Conservation (phyloP, 495 filamentous ascomycete genomes). For the Paragyromitra xinjiangensis region DNA sequence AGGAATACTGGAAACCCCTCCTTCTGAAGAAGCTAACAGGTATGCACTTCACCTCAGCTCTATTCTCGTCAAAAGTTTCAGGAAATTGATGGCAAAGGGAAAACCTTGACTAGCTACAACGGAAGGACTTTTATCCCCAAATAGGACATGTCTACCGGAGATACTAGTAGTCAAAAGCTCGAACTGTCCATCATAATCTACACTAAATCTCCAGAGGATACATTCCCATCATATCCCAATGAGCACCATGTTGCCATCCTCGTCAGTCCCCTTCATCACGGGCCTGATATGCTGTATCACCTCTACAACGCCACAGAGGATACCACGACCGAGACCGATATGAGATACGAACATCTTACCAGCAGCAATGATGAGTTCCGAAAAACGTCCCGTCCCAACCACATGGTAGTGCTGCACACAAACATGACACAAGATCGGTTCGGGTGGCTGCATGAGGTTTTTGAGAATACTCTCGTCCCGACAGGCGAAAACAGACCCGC, state of each 20-base stretch:
- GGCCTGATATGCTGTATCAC: not conserved
- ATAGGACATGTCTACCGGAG: not conserved
- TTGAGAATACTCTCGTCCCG: constrained; percentile 5
- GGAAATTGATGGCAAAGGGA: not conserved
- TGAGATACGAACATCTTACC: not conserved
- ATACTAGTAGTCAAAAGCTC: not conserved
- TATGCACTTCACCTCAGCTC: not conserved
- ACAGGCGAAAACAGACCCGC: not conserved
- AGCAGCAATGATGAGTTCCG: not conserved
- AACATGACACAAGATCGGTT: not conserved
- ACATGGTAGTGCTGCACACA: not conserved
- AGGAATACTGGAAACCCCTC: not conserved
- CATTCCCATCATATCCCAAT: not conserved
- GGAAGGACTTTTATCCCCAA: not conserved
- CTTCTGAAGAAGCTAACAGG: not conserved
- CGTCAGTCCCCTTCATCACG: not conserved
- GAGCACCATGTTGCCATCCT: constrained; percentile 1
- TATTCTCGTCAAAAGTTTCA: not conserved
- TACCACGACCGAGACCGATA: not conserved
- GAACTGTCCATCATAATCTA: constrained; percentile 2
- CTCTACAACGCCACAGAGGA: constrained; percentile 3
- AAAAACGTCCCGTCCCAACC: not conserved
- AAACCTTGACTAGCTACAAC: not conserved
- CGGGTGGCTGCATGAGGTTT: not conserved
- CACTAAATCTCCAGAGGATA: constrained; percentile 7